Conservation (phyloP, 202 grass and related monocot genomes). For the Digitaria exilis region DNA sequence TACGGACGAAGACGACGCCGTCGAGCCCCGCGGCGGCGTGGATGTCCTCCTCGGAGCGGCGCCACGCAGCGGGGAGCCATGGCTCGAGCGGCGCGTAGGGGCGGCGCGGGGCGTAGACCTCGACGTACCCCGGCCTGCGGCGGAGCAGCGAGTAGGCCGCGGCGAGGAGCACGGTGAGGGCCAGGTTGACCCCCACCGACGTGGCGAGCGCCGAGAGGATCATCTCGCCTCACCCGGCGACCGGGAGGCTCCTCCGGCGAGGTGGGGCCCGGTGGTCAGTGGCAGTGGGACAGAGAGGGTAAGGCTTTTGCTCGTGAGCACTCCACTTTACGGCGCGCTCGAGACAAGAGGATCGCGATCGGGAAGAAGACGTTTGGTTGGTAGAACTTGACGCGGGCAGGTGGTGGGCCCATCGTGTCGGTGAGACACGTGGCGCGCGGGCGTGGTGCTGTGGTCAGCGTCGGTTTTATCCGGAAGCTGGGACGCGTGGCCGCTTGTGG, state of each 20-base stretch:
- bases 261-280: conserved; percentile 34
- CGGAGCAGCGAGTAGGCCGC: conserved; percentile 78
- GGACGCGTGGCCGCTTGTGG: conserved; percentile 10
- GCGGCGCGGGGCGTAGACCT: conserved; percentile 69
- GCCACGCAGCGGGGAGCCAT: conserved; percentile 64
- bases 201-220: conserved; percentile 91
- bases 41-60: conserved; percentile 72
- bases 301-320: not conserved
- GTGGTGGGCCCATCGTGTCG: not conserved
- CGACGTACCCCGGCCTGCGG: conserved; percentile 50
- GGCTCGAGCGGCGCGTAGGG: conserved; percentile 50
- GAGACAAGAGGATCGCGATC: not conserved
- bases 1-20: conserved; percentile 81
- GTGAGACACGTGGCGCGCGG: not conserved
- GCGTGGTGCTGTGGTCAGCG: conserved; percentile 38
- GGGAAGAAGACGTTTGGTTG: too few species aligned
- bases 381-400: not conserved
- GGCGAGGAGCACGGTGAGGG: conserved; percentile 66
- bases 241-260: not conserved
- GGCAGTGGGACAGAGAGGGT: not conserved
- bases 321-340: too few species aligned
- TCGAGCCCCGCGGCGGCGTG: conserved; percentile 79
- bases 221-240: conserved; percentile 33
- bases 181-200: conserved; percentile 86
- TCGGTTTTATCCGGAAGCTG: not conserved